phyloP scores from a whole-genome alignment of 352 stramenopile species.

The Phytophthora lateralis region DNA sequence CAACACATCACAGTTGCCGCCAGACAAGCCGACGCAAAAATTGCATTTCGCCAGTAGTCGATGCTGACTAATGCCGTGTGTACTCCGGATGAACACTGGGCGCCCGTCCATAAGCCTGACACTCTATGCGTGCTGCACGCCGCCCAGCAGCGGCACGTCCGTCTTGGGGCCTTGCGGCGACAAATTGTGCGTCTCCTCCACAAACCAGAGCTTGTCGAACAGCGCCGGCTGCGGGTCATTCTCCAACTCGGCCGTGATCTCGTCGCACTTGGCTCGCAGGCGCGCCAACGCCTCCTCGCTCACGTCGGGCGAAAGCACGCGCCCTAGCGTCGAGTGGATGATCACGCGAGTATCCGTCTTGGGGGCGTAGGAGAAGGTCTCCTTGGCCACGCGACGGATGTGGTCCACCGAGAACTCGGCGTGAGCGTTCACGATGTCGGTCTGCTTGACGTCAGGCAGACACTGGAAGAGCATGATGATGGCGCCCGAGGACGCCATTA shows the following conservation, averaged over 20 bases:
- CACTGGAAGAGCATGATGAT: conserved; percentile 76
- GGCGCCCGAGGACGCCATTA: conserved; percentile 64
- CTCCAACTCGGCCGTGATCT: conserved; percentile 47
- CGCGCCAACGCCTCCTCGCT: conserved; percentile 34
- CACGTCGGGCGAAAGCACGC: conserved; percentile 56
- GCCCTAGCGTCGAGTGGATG: conserved; percentile 73
- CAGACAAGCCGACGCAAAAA: neutral
- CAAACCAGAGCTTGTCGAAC: conserved; percentile 67
- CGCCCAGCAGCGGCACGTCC: conserved; percentile 43
- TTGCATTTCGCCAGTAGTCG: neutral
- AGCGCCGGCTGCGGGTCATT: conserved; percentile 33
- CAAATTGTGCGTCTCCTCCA: conserved; percentile 73
- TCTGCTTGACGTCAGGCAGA: conserved; percentile 16
- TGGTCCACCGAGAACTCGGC: conserved; percentile 64
- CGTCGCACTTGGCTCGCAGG: conserved; percentile 58
- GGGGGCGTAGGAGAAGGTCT: conserved; percentile 55
- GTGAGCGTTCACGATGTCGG: conserved; percentile 35
- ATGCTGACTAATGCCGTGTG: neutral
- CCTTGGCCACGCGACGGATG: conserved; percentile 48
- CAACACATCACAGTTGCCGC: neutral
- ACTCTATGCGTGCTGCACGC: conserved; percentile 8
- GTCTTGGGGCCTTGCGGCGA: conserved; percentile 59
- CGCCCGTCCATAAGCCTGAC: no score
- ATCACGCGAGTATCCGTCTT: conserved; percentile 55
- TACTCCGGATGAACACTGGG: neutral